A percentile compares a stretch with the other conserved stretches of the same genome.
phyloP scores from a whole-genome alignment of 2,329 filamentous ascomycete genomes.

The Karstenula rhodostoma region DNA sequence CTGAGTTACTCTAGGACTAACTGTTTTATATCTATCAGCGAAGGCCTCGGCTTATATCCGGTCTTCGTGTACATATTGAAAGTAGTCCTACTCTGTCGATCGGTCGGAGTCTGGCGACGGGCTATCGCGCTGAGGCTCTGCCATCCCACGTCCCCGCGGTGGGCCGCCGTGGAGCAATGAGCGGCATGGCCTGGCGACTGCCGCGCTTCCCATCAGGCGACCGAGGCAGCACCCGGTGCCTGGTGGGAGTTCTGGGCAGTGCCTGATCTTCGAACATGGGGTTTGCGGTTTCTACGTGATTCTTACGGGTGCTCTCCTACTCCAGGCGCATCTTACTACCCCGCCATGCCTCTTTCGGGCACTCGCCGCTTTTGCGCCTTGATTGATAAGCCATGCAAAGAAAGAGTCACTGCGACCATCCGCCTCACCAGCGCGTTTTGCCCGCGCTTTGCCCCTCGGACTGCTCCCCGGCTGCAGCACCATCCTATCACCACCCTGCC shows the following conservation, averaged over 20 bases:
- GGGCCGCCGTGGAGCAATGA: constrained; percentile 2
- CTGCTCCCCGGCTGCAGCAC: constrained; percentile 2
- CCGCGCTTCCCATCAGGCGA: constrained; percentile 4
- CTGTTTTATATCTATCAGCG: no score
- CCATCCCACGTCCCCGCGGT: constrained; percentile 18
- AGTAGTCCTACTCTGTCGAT: no score
- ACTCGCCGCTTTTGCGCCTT: constrained; percentile 18
- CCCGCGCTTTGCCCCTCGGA: constrained; percentile 8
- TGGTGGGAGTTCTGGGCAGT: not conserved
- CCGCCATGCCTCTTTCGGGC: constrained; percentile 22
- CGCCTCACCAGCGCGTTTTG: constrained; percentile 4
- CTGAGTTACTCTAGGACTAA: no score
- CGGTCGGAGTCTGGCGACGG: not conserved
- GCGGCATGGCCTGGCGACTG: constrained; percentile 5
- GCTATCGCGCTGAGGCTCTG: constrained; percentile 1
- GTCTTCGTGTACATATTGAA: not conserved
- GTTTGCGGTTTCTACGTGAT: constrained; percentile 8
- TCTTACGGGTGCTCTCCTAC: not conserved
- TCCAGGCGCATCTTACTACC: constrained; percentile 9
- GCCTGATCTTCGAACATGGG: constrained; percentile 6
- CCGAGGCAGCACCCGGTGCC: not conserved
- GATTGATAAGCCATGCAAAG: constrained; percentile 22
- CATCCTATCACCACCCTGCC: constrained; percentile 18
- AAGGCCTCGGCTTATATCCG: no score
- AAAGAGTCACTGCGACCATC: constrained; percentile 14